Evolutionary conservation across 2,329 filamentous ascomycete species (phyloP).

Genomic region (Sclerotinia sclerotiorum): DNA sequence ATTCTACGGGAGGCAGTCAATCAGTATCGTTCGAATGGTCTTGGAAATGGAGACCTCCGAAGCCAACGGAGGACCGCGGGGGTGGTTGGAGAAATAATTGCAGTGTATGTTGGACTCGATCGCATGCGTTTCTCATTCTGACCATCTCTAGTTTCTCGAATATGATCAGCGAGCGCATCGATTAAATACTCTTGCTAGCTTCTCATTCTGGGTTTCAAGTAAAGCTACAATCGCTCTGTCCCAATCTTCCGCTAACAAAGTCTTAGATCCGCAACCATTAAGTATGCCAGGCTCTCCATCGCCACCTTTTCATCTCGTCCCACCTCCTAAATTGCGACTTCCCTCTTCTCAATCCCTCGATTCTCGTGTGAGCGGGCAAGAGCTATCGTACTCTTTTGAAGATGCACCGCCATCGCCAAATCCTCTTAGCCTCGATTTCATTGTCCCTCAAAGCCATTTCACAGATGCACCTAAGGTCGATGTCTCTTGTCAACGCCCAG

Average conservation of each 20-base stretch:
- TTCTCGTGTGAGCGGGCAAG: constrained; percentile 73
- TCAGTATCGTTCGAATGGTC: constrained; percentile 91
- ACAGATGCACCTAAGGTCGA: constrained; percentile 70
- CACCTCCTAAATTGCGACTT: constrained; percentile 75
- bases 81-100: constrained; percentile 96
- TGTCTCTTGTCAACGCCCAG: constrained; percentile 79
- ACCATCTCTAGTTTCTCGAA: constrained; percentile 73
- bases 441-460: constrained; percentile 22
- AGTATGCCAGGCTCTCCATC: constrained; percentile 66
- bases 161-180: constrained; percentile 93
- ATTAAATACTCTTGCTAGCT: constrained; percentile 83
- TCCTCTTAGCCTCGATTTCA: constrained; percentile 43
- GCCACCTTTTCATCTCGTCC: constrained; percentile 69
- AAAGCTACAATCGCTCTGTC: constrained; percentile 40
- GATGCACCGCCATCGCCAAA: constrained; percentile 60
- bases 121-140: constrained; percentile 25
- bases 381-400: constrained; percentile 47
- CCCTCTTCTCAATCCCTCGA: constrained; percentile 87
- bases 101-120: constrained; percentile 58
- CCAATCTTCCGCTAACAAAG: constrained; percentile 29
- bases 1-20: constrained; percentile 75
- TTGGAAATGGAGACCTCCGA: constrained; percentile 96
- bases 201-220: constrained; percentile 94
- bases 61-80: constrained; percentile 73
- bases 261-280: constrained; percentile 40